phyloP scores from a whole-genome alignment of 805 yeast genomes.

The Priceomyces melissophilus region DNA sequence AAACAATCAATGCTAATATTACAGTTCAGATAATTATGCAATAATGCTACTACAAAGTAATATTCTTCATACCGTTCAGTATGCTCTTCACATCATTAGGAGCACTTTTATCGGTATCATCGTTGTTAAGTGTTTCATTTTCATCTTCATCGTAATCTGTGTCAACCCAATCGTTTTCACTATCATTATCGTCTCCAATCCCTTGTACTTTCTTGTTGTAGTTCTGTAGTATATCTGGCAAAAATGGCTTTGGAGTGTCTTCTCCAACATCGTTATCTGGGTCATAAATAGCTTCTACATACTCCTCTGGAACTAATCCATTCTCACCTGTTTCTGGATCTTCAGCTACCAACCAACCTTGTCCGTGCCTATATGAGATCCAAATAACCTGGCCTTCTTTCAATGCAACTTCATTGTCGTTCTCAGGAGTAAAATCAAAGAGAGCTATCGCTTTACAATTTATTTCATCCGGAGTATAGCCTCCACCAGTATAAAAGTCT shows the following conservation, averaged over 20 bases:
- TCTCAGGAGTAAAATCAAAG: slow-evolving; percentile 88
- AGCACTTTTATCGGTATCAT: not conserved
- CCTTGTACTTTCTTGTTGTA: slow-evolving; percentile 14
- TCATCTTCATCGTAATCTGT: slow-evolving; percentile 16
- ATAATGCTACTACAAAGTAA: slow-evolving; percentile 6
- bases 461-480: slow-evolving; percentile 29
- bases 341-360: slow-evolving; percentile 96
- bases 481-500: slow-evolving; percentile 6
- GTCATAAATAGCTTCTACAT: slow-evolving; percentile 55
- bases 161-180: slow-evolving; percentile 19
- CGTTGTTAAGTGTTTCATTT: not conserved
- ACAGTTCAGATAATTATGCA: not conserved
- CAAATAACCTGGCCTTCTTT: slow-evolving; percentile 79
- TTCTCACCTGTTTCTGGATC: slow-evolving; percentile 74
- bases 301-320: slow-evolving; percentile 94
- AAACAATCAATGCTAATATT: slow-evolving; percentile 1
- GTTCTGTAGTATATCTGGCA: slow-evolving; percentile 33
- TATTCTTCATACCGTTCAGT: slow-evolving; percentile 2
- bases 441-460: slow-evolving; percentile 73
- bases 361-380: slow-evolving; percentile 90
- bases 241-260: slow-evolving; percentile 45
- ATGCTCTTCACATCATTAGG: not conserved
- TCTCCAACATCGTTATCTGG: slow-evolving; percentile 24
- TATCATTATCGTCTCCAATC: slow-evolving; percentile 9
- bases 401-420: slow-evolving; percentile 83